Conservation (phyloP, 139 green algal species). For the Cymbomonas tetramitiformis region DNA sequence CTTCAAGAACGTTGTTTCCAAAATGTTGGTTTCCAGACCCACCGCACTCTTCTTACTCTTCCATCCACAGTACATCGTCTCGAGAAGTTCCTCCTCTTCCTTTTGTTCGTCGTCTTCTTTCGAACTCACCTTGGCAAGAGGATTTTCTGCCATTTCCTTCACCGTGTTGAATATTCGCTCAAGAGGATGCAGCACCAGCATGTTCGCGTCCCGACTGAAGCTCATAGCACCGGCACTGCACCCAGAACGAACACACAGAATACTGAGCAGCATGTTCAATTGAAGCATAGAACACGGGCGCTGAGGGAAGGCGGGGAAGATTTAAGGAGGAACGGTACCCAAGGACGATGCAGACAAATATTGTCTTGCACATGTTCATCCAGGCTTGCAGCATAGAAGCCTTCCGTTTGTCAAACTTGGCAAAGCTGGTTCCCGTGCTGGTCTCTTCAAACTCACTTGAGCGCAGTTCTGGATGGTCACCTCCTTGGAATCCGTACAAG, state of each 20-base stretch:
- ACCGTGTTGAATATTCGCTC: slow-evolving; percentile 78
- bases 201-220: slow-evolving; percentile 62
- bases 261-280: too few species aligned
- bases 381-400: slow-evolving; percentile 35
- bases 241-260: too few species aligned
- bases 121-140: slow-evolving; percentile 26
- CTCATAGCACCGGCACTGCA: slow-evolving; percentile 52
- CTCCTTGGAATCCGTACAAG: neutral
- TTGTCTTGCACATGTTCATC: slow-evolving; percentile 58
- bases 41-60: too few species aligned
- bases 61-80: too few species aligned
- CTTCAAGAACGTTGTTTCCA: slow-evolving; percentile 76
- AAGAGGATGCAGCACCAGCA: slow-evolving; percentile 72
- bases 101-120: slow-evolving; percentile 24
- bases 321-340: too few species aligned
- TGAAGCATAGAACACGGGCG: too few species aligned
- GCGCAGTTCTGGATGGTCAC: neutral
- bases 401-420: slow-evolving; percentile 6
- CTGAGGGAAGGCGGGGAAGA: too few species aligned
- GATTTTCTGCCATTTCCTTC: slow-evolving; percentile 42
- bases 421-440: neutral
- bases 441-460: slow-evolving; percentile 7
- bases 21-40: slow-evolving; percentile 75
- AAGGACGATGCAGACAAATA: slow-evolving; percentile 74
- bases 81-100: slow-evolving; percentile 40